Evolutionary conservation across 371 early-diverging fungal species (phyloP), one percentile per base, ranked within the genome.

Genomic region (Syncephalastrum sp.): DNA sequence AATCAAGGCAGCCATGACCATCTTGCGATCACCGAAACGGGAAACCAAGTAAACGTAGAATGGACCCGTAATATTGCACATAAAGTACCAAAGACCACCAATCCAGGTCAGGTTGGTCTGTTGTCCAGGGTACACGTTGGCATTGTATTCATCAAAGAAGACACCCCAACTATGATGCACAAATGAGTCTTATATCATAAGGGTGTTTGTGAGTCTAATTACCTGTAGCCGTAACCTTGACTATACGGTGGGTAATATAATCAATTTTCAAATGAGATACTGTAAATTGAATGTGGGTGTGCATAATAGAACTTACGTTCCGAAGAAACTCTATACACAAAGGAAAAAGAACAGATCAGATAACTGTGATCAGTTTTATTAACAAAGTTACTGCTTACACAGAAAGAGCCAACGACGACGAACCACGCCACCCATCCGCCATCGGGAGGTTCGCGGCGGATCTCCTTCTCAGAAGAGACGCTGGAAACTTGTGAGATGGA

Each of bases 11-110:
- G 19, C 42, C 17, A 24, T 47, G 17, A 61, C 24, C 21, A 47
- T 47, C 14, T 43, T 45, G 43, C 61, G 61, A 50, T 55, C 51
- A 42, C 54, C 62, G 12, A 61, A 41, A 14, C 56, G 50, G 16
- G 78, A 72, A 25, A 80, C 79, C 50, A 87, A 68, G 29, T 57
- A 70, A 25, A 70, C 64, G 52, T 75, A 72, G 43, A 75, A 56
- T 15, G 75, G 75, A 13, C 75, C 75, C 8, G 72, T 60, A 13
- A 69, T 68, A 47, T 72, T 72, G 33, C 59, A 70, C 5, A 75
- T 47, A 6, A 64, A 57, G 19, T 67, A 63, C 54, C 72, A 72
- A n/a, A 75, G 64, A 3, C 72, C 72, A 6, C 75, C 75, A 17
- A 75, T 69, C 75, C 75, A 75, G 25, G 70, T 68, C 15, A 75